These are phyloP conservation scores for Echinosophora koreensis DNA, from an alignment of 306 rosid genomes.

Conservation along the genomic window DNA sequence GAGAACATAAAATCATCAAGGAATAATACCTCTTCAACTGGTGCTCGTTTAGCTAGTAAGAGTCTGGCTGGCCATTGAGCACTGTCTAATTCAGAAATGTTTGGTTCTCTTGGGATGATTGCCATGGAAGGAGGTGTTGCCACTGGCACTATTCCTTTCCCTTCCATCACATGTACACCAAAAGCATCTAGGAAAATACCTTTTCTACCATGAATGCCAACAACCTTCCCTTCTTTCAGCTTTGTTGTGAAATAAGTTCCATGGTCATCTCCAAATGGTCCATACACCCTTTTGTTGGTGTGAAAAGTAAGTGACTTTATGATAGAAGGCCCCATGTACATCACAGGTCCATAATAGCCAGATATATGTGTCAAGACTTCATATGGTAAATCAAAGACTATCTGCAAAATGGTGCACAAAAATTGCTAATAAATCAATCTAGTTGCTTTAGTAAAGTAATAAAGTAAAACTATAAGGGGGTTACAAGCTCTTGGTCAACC, in stretches of 20 bases:
- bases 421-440: not conserved
- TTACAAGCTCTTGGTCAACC: slow-evolving; percentile 54
- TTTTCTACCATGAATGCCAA: slow-evolving; percentile 85
- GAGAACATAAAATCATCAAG: slow-evolving; percentile 21
- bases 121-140: slow-evolving; percentile 54
- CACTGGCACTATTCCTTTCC: slow-evolving; percentile 58
- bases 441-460: not conserved
- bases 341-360: slow-evolving; percentile 74
- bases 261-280: slow-evolving; percentile 88
- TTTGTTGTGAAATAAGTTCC: slow-evolving; percentile 74
- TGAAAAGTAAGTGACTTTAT: slow-evolving; percentile 84
- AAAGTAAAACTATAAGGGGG: not conserved
- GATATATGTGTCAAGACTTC: slow-evolving; percentile 88
- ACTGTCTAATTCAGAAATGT: slow-evolving; percentile 53
- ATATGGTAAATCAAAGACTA: slow-evolving; percentile 73
- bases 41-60: slow-evolving; percentile 57
- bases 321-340: slow-evolving; percentile 79
- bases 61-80: slow-evolving; percentile 64
- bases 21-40: slow-evolving; percentile 67
- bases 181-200: slow-evolving; percentile 89
- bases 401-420: slow-evolving; percentile 59
- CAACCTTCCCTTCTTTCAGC: slow-evolving; percentile 77
- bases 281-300: slow-evolving; percentile 68
- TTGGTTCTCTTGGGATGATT: slow-evolving; percentile 49
- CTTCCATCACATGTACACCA: slow-evolving; percentile 83